A percentile compares a stretch with the other conserved stretches of the same genome.
Evolutionary conservation across 1,139 yeast species (phyloP).

Genomic region (Lodderomyces metapsilosis): DNA sequence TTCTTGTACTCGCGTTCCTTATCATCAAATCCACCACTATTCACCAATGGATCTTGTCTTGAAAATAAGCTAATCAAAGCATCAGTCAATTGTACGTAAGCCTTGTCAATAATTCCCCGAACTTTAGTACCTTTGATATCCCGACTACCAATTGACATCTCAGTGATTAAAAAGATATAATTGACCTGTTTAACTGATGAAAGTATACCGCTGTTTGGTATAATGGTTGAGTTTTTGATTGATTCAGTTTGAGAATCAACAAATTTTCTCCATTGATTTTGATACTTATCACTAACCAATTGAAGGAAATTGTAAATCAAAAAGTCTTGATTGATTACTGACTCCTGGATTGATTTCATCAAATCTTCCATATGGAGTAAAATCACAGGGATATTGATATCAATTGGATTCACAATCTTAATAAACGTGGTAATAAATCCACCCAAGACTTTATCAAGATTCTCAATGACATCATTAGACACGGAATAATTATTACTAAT

Average conservation of each 20-base stretch:
- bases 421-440: slow-evolving; percentile 37
- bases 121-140: slow-evolving; percentile 24
- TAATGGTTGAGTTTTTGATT: slow-evolving; percentile 50
- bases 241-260: slow-evolving; percentile 53
- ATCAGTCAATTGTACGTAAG: slow-evolving; percentile 40
- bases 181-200: slow-evolving; percentile 35
- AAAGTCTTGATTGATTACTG: slow-evolving; percentile 62
- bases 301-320: slow-evolving; percentile 49
- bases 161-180: slow-evolving; percentile 34
- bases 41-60: slow-evolving; percentile 45
- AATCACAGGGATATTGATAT: slow-evolving; percentile 36
- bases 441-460: slow-evolving; percentile 58
- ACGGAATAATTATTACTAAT: slow-evolving; percentile 45
- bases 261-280: slow-evolving; percentile 58
- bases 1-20: slow-evolving; percentile 58
- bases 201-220: slow-evolving; percentile 42
- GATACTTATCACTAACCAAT: slow-evolving; percentile 52
- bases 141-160: slow-evolving; percentile 29
- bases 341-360: slow-evolving; percentile 37
- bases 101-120: slow-evolving; percentile 36
- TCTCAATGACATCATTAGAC: slow-evolving; percentile 44
- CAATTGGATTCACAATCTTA: slow-evolving; percentile 39
- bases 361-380: slow-evolving; percentile 42
- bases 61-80: slow-evolving; percentile 37
- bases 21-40: slow-evolving; percentile 50